Evolutionary conservation across 768 basidiomycete genomes (phyloP).

Genomic region (Multifurca ochricompacta): DNA sequence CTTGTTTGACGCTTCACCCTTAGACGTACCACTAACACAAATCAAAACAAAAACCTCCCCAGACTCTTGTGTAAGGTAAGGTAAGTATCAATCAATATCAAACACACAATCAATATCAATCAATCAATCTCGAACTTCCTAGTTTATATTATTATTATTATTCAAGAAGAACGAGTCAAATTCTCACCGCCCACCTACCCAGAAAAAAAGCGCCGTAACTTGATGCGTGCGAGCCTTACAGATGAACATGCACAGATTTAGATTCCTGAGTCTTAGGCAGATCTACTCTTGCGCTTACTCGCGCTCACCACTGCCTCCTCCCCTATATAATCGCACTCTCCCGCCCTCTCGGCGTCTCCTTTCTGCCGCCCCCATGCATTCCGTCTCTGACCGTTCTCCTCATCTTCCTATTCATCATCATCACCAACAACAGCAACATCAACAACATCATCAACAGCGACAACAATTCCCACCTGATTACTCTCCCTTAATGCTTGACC

Average conservation of each 20-base stretch:
- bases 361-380: conserved; percentile 26
- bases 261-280: not conserved
- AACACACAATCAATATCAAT: too few species aligned
- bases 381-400: conserved; percentile 13
- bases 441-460: conserved; percentile 25
- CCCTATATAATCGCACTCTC: conserved; percentile 22
- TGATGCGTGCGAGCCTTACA: conserved; percentile 2
- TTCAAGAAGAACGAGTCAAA: too few species aligned
- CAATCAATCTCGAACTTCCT: too few species aligned
- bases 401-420: conserved; percentile 21
- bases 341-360: conserved; percentile 24
- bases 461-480: conserved; percentile 24
- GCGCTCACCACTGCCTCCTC: conserved; percentile 9
- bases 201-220: not conserved
- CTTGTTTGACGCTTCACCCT: too few species aligned
- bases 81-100: too few species aligned
- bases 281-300: not conserved
- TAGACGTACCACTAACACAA: too few species aligned
- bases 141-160: too few species aligned
- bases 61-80: too few species aligned
- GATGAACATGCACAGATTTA: not conserved
- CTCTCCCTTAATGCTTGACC: conserved; percentile 23
- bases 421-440: too few species aligned
- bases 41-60: too few species aligned
- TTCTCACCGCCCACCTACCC: too few species aligned